Evolutionary conservation across 139 green algal genomes (phyloP).

Genomic region (Coelastrella sp.): DNA sequence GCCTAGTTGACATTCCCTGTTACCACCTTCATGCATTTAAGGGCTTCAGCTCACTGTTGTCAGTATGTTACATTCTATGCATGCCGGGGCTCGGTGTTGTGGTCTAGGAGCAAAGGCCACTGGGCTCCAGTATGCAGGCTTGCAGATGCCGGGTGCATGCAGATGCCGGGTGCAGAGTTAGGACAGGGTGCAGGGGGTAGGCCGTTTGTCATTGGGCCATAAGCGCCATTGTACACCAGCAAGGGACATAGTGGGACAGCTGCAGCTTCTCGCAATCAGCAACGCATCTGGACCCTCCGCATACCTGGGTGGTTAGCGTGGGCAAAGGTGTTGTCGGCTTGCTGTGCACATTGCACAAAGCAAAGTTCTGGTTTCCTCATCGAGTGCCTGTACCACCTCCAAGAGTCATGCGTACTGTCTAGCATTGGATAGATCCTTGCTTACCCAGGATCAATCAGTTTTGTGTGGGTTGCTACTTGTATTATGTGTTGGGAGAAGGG

Average conservation of each 20-base stretch:
- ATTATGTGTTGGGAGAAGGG: neutral
- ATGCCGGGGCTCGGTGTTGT: too few species aligned
- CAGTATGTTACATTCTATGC: too few species aligned
- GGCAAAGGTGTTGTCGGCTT: neutral
- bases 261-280: neutral
- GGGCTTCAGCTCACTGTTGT: too few species aligned
- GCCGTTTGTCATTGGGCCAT: neutral
- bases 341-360: neutral
- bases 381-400: constrained; percentile 9
- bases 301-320: too few species aligned
- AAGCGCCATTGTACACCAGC: neutral
- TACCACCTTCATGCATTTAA: too few species aligned
- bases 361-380: neutral
- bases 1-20: too few species aligned
- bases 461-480: neutral
- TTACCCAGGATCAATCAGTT: neutral
- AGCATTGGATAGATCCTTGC: neutral
- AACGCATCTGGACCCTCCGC: neutral
- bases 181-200: neutral
- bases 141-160: neutral
- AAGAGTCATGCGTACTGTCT: neutral
- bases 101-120: too few species aligned
- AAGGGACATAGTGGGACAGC: neutral
- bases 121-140: neutral
- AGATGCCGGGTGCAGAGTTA: neutral